These are phyloP conservation scores for Xylariomycetidae sp. DNA, from an alignment of 2,329 filamentous ascomycete species.

Conservation along the genomic window DNA sequence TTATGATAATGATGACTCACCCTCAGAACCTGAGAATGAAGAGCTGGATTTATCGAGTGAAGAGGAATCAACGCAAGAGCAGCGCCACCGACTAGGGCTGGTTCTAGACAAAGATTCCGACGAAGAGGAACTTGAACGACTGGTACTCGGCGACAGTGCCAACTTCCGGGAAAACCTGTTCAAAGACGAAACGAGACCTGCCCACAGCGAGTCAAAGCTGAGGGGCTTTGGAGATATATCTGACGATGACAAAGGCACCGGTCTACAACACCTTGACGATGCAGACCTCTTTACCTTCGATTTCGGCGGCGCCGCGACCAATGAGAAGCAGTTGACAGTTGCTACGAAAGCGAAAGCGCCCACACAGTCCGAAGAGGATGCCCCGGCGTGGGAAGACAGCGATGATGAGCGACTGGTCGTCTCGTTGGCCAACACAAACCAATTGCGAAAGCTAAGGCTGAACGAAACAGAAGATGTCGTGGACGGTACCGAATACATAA, in stretches of 20 bases:
- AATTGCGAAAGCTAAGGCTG: constrained; percentile 76
- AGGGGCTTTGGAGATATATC: constrained; percentile 31
- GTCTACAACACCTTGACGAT: constrained; percentile 66
- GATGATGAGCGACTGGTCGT: constrained; percentile 86
- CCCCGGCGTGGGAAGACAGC: constrained; percentile 84
- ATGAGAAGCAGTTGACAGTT: constrained; percentile 22
- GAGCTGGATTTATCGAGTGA: constrained; percentile 21
- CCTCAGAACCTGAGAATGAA: constrained; percentile 21
- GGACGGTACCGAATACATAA: constrained; percentile 79
- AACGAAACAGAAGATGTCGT: constrained; percentile 82
- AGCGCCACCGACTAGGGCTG: constrained; percentile 24
- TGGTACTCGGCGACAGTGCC: constrained; percentile 84
- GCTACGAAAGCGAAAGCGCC: constrained; percentile 18
- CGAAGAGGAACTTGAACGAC: constrained; percentile 79
- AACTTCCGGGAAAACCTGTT: constrained; percentile 75
- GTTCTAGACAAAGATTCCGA: constrained; percentile 67
- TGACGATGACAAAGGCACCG: constrained; percentile 41
- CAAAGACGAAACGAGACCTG: constrained; percentile 38
- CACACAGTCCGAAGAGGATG: constrained; percentile 26
- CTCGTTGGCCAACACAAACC: constrained; percentile 70
- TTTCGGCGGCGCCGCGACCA: constrained; percentile 47
- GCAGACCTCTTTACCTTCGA: constrained; percentile 84
- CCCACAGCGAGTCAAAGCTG: constrained; percentile 18
- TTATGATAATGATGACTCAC: constrained; percentile 16
- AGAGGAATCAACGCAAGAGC: constrained; percentile 22